Conservation (phyloP, 164 flowering plant species). For the Buxus sempervirens region DNA sequence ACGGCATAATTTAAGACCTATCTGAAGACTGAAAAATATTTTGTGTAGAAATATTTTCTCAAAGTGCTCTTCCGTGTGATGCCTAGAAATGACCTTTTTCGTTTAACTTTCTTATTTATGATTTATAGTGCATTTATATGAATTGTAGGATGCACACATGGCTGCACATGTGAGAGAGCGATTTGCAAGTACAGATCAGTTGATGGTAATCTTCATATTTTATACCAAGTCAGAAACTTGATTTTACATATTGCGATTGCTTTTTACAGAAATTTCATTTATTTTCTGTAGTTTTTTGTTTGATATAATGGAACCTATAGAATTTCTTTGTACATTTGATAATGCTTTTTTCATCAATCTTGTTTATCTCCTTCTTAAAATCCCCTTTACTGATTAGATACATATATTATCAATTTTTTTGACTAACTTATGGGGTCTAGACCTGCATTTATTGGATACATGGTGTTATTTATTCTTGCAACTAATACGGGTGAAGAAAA, state of each 20-base stretch:
- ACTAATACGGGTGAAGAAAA: not conserved
- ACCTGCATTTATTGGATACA: not conserved
- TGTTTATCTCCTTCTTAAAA: too few relatives aligned
- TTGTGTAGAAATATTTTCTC: not conserved
- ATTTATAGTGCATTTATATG: slow-evolving; percentile 9
- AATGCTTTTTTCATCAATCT: too few relatives aligned
- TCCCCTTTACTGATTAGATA: too few relatives aligned
- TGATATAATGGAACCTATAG: too few relatives aligned
- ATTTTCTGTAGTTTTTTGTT: too few relatives aligned
- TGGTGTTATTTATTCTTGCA: not conserved
- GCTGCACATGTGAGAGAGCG: slow-evolving; percentile 71
- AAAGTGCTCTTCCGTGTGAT: not conserved
- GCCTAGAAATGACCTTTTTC: not conserved
- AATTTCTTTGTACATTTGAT: too few relatives aligned
- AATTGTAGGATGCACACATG: slow-evolving; percentile 81
- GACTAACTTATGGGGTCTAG: not conserved
- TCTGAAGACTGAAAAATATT: not conserved
- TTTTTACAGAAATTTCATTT: too few relatives aligned
- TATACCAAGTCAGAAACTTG: too few relatives aligned
- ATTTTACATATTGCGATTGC: too few relatives aligned
- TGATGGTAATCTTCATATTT: slow-evolving; percentile 45
- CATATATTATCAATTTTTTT: not conserved
- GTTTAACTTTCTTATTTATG: not conserved
- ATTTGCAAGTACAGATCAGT: slow-evolving; percentile 38
- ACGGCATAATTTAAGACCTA: not conserved